Base-by-base conservation (phyloP, 441 rosid genomes). In the Adansonia grandidieri region DNA sequence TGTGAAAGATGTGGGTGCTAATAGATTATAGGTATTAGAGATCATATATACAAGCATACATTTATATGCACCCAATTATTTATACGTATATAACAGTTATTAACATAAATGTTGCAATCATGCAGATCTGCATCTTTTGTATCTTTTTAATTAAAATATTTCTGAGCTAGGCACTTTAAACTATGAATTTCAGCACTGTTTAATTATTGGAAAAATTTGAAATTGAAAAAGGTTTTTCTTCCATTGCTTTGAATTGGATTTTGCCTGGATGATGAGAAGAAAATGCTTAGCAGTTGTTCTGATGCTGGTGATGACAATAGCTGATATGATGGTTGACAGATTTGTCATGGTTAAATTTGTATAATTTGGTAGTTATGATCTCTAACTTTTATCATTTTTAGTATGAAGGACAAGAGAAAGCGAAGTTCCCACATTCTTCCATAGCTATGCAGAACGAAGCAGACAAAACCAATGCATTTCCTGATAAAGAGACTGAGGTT, bases 381-480 rank as follows among this genome's bases (percentile, higher is more conserved):
- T 64, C 75, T 76, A 76, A 71, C 71, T 71, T 32, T 28, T 70
- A 51, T 24, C 15, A 78, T 72, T 73, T 50, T 62, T 73, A 58
- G 88, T 22, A 50, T 42, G 81, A 76, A 86, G 71, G 75, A 77
- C 48, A 79, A 79, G 65, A 78, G 76, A 70, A 75, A 28, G 77
- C 77, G 17, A 75, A 74, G 56, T 73, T 81, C 75, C 80, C 71
- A 62, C 76, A 75, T 76, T 85, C 87, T 40, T 54, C 79, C 58
- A 79, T 81, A 54, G 57, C 79, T 67, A 42, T 78, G 78, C 79
- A 78, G 60, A 71, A 71, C 65, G 79, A 78, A 76, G 78, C 60
- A 4, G 83, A 89, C 50, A 86, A 83, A 84, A 78, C 81, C 74
- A 81, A 77, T 77, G 79, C 77, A 66, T 77, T 78, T 44, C 81